Percentiles rank a stretch among this genome's conserved stretches.
phyloP scores from a whole-genome alignment of 2,329 filamentous ascomycete genomes.

The Cyclaneusma minus region DNA sequence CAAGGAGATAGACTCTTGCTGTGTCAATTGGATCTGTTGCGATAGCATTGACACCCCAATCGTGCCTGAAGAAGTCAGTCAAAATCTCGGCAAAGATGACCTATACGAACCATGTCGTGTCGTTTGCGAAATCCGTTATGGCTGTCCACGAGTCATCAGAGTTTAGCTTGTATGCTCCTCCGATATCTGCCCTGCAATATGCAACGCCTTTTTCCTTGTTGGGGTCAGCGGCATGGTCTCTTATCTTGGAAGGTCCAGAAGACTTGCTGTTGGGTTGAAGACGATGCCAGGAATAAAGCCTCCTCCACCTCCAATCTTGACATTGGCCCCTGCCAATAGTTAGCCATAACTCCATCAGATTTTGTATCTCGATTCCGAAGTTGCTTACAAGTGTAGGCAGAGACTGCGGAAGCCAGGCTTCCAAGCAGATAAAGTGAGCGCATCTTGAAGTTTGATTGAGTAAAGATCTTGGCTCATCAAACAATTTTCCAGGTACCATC shows the following conservation, averaged over 20 bases:
- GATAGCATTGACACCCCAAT: slow-evolving; percentile 41
- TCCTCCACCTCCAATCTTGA: slow-evolving; percentile 37
- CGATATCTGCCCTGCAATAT: slow-evolving; percentile 41
- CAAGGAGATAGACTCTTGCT: slow-evolving; percentile 34
- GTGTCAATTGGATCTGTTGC: slow-evolving; percentile 37
- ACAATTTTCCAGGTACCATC: no score
- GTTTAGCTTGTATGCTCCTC: slow-evolving; percentile 38
- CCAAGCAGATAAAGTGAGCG: slow-evolving; percentile 1
- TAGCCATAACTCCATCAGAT: slow-evolving; percentile 1
- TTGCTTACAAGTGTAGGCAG: slow-evolving; percentile 1
- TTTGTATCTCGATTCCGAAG: not conserved
- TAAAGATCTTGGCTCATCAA: no score
- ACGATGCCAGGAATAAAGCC: slow-evolving; percentile 40
- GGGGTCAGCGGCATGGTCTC: no score
- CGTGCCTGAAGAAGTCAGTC: slow-evolving; percentile 23
- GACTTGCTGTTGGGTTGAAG: slow-evolving; percentile 36
- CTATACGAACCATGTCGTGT: slow-evolving; percentile 25
- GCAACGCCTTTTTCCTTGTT: slow-evolving; percentile 29
- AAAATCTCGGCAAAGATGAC: slow-evolving; percentile 1
- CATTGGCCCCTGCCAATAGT: slow-evolving; percentile 33
- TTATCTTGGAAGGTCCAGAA: no score
- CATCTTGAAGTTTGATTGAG: slow-evolving; percentile 2
- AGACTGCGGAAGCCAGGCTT: slow-evolving; percentile 2
- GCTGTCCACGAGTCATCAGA: slow-evolving; percentile 38
- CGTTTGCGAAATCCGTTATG: slow-evolving; percentile 31